Percentiles rank a stretch among this genome's conserved stretches.
These are phyloP conservation scores for Sporothrix inflata DNA, from an alignment of 2,329 filamentous ascomycete genomes.

Conservation along the genomic window DNA sequence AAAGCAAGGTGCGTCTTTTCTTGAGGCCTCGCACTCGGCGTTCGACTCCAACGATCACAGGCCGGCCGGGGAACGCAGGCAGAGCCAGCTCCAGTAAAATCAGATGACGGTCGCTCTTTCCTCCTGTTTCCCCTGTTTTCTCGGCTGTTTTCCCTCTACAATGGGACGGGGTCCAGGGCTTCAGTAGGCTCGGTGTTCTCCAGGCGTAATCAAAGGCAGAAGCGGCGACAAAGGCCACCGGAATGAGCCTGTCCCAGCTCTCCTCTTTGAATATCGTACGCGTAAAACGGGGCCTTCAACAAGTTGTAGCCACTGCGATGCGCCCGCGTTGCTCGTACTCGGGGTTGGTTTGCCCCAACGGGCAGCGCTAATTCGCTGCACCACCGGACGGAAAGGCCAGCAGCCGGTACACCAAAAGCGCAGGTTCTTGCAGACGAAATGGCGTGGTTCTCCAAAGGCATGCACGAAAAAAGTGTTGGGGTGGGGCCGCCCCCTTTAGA, in stretches of 20 bases:
- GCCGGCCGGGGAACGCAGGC: not conserved
- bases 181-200: not conserved
- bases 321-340: conserved; percentile 11
- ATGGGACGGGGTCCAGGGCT: conserved; percentile 6
- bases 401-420: conserved; percentile 22
- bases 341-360: conserved; percentile 15
- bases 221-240: not conserved
- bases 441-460: conserved; percentile 30
- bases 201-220: not conserved
- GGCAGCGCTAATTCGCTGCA: conserved; percentile 23
- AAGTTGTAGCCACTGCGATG: not conserved
- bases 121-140: conserved; percentile 10
- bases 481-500: conserved; percentile 23
- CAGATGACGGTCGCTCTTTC: conserved; percentile 14
- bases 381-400: conserved; percentile 28
- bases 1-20: not conserved
- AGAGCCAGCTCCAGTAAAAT: conserved; percentile 15
- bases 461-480: conserved; percentile 18
- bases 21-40: not conserved
- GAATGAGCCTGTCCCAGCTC: not conserved
- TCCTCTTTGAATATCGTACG: not conserved
- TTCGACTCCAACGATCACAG: not conserved
- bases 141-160: conserved; percentile 18
- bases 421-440: conserved; percentile 19
- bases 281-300: conserved; percentile 2